Conservation (phyloP, 805 yeast genomes). For the Candida montana region DNA sequence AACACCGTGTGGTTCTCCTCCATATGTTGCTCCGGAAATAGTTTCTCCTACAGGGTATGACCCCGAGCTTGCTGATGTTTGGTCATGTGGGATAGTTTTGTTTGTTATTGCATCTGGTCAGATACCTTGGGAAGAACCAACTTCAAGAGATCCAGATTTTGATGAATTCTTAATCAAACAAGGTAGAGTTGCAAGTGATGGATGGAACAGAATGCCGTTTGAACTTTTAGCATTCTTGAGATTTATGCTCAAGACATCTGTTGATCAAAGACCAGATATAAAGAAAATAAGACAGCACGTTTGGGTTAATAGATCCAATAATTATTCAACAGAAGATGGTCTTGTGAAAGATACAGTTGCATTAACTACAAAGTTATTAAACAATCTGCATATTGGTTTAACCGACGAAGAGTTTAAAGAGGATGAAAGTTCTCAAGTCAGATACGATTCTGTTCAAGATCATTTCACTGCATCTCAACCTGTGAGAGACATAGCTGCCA, state of each 20-base stretch:
- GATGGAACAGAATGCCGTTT: conserved; percentile 52
- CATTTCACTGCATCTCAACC: conserved; percentile 43
- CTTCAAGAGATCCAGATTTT: conserved; percentile 44
- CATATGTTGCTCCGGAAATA: conserved; percentile 77
- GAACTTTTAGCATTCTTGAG: conserved; percentile 46
- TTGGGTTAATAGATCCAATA: conserved; percentile 46
- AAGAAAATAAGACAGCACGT: conserved; percentile 42
- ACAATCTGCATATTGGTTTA: conserved; percentile 46
- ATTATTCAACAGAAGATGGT: conserved; percentile 41
- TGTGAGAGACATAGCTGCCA: conserved; percentile 33
- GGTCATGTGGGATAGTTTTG: conserved; percentile 66
- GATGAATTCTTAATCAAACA: conserved; percentile 34
- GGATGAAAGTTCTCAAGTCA: conserved; percentile 15
- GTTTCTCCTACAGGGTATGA: conserved; percentile 41
- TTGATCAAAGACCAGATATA: conserved; percentile 38
- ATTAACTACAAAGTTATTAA: conserved; percentile 46
- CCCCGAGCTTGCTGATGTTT: conserved; percentile 54
- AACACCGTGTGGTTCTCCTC: conserved; percentile 67
- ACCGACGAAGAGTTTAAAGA: conserved; percentile 40
- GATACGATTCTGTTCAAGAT: conserved; percentile 19
- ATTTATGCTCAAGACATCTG: conserved; percentile 46
- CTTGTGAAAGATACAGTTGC: conserved; percentile 47
- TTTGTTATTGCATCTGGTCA: conserved; percentile 61
- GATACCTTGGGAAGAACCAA: conserved; percentile 70
- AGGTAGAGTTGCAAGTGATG: conserved; percentile 41